These are phyloP conservation scores for Colletotrichum truncatum DNA, from an alignment of 2,329 filamentous ascomycete genomes.

Conservation along the genomic window DNA sequence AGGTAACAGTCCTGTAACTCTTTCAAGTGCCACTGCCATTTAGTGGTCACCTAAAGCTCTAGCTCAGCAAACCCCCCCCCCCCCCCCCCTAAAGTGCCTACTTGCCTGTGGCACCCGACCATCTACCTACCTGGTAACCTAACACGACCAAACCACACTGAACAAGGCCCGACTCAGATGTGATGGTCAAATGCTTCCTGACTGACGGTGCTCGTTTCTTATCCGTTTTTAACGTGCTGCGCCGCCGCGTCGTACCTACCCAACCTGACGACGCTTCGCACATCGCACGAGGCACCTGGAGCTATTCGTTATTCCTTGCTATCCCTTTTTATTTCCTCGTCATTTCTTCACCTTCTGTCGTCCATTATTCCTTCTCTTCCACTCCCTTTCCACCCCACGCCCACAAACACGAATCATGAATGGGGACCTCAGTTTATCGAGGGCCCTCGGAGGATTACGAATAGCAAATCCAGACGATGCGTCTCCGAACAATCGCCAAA, in stretches of 20 bases:
- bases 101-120: background rate
- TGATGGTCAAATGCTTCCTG: slow-evolving; percentile 8
- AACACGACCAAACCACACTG: background rate
- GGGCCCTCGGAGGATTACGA: slow-evolving; percentile 90
- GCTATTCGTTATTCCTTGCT: slow-evolving; percentile 8
- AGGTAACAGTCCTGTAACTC: background rate
- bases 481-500: slow-evolving; percentile 8
- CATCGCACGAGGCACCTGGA: slow-evolving; percentile 3
- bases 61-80: too few relatives aligned
- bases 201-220: slow-evolving; percentile 6
- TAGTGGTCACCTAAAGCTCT: too few relatives aligned
- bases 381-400: background rate
- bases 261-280: slow-evolving; percentile 3
- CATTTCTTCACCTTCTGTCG: background rate
- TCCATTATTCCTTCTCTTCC: background rate
- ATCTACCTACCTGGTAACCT: background rate
- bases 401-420: slow-evolving; percentile 70
- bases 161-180: background rate
- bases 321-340: background rate
- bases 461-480: slow-evolving; percentile 89
- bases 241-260: slow-evolving; percentile 9
- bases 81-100: background rate
- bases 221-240: slow-evolving; percentile 19
- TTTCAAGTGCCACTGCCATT: too few relatives aligned
- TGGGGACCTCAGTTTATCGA: slow-evolving; percentile 90